Conservation (phyloP, 306 rosid genomes). For the Delonix regia region DNA sequence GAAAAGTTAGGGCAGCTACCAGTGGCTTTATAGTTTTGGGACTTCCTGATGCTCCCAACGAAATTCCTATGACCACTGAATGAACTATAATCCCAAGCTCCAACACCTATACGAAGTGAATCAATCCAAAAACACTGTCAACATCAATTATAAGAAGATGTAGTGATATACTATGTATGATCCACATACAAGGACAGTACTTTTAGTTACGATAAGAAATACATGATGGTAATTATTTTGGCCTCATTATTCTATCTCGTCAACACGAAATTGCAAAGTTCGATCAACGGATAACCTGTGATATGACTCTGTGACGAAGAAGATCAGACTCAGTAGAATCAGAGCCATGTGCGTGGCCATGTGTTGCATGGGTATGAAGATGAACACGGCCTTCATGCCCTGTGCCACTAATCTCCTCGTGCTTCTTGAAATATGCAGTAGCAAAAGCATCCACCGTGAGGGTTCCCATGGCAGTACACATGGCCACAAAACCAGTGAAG, state of each 20-base stretch:
- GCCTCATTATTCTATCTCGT: too few relatives aligned
- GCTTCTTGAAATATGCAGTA: conserved; percentile 55
- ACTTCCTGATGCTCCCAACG: conserved; percentile 72
- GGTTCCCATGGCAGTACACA: conserved; percentile 74
- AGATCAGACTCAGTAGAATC: conserved; percentile 36
- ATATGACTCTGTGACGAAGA: conserved; percentile 66
- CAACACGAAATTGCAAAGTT: too few relatives aligned
- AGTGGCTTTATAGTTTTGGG: conserved; percentile 65
- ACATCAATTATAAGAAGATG: too few relatives aligned
- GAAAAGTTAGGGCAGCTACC: conserved; percentile 74
- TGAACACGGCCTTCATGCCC: conserved; percentile 50
- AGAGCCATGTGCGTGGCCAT: conserved; percentile 70
- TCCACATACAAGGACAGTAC: too few relatives aligned
- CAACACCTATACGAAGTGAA: conserved; percentile 53
- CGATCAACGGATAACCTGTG: conserved; percentile 52
- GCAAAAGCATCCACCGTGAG: conserved; percentile 76
- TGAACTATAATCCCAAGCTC: conserved; percentile 86
- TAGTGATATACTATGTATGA: too few relatives aligned
- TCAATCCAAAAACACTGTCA: background rate
- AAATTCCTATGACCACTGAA: conserved; percentile 76
- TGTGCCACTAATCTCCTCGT: conserved; percentile 27
- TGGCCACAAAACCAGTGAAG: conserved; percentile 83
- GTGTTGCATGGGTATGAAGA: conserved; percentile 66
- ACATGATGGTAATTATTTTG: too few relatives aligned
- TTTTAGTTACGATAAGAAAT: too few relatives aligned